Base-by-base conservation (phyloP, 139 green algal species). In the Chlamydomonas sphaeroides region DNA sequence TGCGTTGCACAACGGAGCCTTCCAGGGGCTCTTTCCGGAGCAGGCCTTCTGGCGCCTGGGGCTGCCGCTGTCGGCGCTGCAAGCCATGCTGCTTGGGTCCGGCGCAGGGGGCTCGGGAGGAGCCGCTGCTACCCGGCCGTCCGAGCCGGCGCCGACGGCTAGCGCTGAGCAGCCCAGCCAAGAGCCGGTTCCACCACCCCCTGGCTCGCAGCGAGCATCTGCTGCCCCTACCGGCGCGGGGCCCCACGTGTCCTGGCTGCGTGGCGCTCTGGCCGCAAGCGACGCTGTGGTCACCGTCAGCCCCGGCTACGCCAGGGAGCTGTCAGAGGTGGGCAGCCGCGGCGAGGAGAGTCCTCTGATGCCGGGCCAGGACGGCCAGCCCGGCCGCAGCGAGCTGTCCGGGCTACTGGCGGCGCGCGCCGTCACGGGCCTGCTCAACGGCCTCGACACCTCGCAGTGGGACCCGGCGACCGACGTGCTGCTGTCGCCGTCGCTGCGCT, bases 211-310 rank as follows among this genome's bases (percentile, higher is more conserved):
- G n/a, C n/a, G n/a, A n/a, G n/a, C n/a, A n/a, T n/a, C n/a, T n/a
- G n/a, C 23, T 56, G 49, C 56, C 56, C 2, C 56, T 30, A 10
- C 4, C 56, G 3, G 23, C 56, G 10, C 56, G 56, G 15, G 26
- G 26, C 0, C 56, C 56, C 4, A 17, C 25, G 61, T 32, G 42
- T 95, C 93, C 80, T 96, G 93, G 93, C 89, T 97, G 74, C 79
- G 87, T n/a, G 92, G 84, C 0, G 93, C 88, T 2, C 73, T 98
- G 49, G 56, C 86, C 21, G 39, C 68, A 3, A 86, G 78, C 42
- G 92, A 97, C 65, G 38, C 68, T 15, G 23, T 94, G 1, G 59
- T 97, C n/a, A 98, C 95, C 18, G 95, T 98, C 35, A 96, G 92
- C 78, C 88, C 88, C 0, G 39, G 33, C 8, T 96, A 98, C 66